phyloP scores from a whole-genome alignment of 2,329 filamentous ascomycete genomes.

The Exophiala bonariae region DNA sequence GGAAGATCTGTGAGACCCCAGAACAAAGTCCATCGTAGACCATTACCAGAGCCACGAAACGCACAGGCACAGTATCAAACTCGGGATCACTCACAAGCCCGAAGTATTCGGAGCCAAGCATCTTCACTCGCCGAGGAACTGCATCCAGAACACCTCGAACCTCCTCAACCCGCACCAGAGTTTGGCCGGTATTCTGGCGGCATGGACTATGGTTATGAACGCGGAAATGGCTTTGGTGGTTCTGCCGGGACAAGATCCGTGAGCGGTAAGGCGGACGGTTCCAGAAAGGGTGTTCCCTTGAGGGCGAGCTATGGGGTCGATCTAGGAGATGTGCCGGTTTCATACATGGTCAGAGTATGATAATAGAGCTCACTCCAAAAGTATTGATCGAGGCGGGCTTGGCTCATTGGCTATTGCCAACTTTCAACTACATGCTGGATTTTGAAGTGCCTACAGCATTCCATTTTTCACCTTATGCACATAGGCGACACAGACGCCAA shows the following conservation, averaged over 20 bases:
- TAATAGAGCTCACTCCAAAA: no score
- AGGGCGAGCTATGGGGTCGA: slow-evolving; percentile 28
- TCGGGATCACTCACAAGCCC: slow-evolving; percentile 9
- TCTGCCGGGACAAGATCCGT: slow-evolving; percentile 35
- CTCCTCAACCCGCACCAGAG: slow-evolving; percentile 11
- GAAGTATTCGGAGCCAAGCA: slow-evolving; percentile 12
- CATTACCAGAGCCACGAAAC: slow-evolving; percentile 1
- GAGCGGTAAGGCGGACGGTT: slow-evolving; percentile 12
- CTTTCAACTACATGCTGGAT: no score
- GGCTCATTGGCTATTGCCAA: no score
- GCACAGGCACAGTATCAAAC: neutral
- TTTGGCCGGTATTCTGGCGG: slow-evolving; percentile 39
- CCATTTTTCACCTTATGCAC: no score
- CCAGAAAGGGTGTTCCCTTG: slow-evolving; percentile 21
- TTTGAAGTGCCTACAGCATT: no score
- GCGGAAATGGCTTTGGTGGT: slow-evolving; percentile 34
- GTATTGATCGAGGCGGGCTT: no score
- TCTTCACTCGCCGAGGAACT: slow-evolving; percentile 18
- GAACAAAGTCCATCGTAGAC: slow-evolving; percentile 2
- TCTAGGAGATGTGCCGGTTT: slow-evolving; percentile 27
- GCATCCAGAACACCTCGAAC: slow-evolving; percentile 11
- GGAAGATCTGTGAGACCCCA: neutral
- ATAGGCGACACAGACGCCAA: no score
- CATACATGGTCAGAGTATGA: slow-evolving; percentile 11
- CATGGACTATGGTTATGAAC: slow-evolving; percentile 36